A percentile compares a stretch with the other conserved stretches of the same genome.
phyloP scores from a whole-genome alignment of 768 basidiomycete genomes.

The Hypholoma sublateritium region DNA sequence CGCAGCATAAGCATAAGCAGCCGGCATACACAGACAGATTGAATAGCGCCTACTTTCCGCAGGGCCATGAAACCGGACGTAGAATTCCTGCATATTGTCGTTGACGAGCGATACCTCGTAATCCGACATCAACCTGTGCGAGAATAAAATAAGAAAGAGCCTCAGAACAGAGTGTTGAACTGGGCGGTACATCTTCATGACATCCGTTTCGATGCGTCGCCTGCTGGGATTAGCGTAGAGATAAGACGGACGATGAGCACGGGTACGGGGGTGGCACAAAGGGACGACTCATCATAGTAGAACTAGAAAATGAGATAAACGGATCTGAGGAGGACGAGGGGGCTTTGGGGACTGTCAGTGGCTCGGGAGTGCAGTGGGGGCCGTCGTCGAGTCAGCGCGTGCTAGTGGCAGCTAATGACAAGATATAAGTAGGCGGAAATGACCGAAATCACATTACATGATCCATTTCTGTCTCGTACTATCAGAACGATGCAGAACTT shows the following conservation, averaged over 20 bases:
- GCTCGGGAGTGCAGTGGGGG: background rate
- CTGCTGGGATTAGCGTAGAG: slow-evolving; percentile 78
- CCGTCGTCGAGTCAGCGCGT: slow-evolving; percentile 12
- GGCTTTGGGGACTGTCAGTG: background rate
- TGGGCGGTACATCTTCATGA: slow-evolving; percentile 89
- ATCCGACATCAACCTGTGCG: slow-evolving; percentile 90
- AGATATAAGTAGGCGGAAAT: slow-evolving; percentile 14
- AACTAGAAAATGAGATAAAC: background rate
- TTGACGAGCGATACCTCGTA: slow-evolving; percentile 97
- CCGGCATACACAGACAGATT: background rate
- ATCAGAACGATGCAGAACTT: background rate
- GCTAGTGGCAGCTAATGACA: slow-evolving; percentile 3
- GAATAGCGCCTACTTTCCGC: slow-evolving; percentile 76
- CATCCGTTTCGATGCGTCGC: slow-evolving; percentile 97
- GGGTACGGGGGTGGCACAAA: slow-evolving; percentile 1
- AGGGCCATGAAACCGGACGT: slow-evolving; percentile 93
- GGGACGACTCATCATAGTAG: slow-evolving; percentile 58
- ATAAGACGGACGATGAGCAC: slow-evolving; percentile 20
- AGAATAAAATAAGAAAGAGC: slow-evolving; percentile 8
- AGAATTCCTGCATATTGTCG: slow-evolving; percentile 99
- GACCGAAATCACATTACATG: slow-evolving; percentile 17
- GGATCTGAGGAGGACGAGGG: background rate
- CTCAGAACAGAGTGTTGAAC: background rate
- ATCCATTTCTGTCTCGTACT: background rate
- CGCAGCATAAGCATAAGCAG: background rate